Conservation (phyloP, 1,139 yeast genomes). For the Schwanniomyces etchellsii region DNA sequence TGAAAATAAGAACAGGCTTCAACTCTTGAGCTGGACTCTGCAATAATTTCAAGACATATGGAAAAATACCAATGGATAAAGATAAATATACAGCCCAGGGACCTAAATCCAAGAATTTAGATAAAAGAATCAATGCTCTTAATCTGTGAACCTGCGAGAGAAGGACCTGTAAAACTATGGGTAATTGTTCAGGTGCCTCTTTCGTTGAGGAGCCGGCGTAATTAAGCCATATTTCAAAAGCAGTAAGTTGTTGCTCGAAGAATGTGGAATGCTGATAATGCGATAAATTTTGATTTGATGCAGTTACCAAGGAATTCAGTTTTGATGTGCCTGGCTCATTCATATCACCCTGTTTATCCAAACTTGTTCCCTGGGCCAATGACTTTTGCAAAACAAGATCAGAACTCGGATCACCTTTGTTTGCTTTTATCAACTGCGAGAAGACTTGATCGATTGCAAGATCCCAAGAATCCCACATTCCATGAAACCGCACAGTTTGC, state of each 20-base stretch:
- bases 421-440: slow-evolving; percentile 52
- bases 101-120: slow-evolving; percentile 86
- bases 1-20: slow-evolving; percentile 88
- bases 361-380: neutral
- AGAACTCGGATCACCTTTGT: slow-evolving; percentile 18
- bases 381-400: neutral
- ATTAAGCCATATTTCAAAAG: slow-evolving; percentile 93
- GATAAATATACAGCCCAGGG: slow-evolving; percentile 98
- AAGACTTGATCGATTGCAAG: slow-evolving; percentile 92
- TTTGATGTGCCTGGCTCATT: slow-evolving; percentile 2
- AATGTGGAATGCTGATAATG: slow-evolving; percentile 85
- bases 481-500: slow-evolving; percentile 69
- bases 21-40: slow-evolving; percentile 96
- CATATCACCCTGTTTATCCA: neutral
- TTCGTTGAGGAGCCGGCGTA: slow-evolving; percentile 76
- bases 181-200: slow-evolving; percentile 91
- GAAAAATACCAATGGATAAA: slow-evolving; percentile 90
- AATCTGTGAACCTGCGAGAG: slow-evolving; percentile 91
- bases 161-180: slow-evolving; percentile 87
- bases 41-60: slow-evolving; percentile 81
- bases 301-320: slow-evolving; percentile 1
- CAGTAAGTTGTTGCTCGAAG: slow-evolving; percentile 93
- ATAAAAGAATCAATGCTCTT: slow-evolving; percentile 76
- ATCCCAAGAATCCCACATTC: slow-evolving; percentile 99
- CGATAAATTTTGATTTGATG: slow-evolving; percentile 14